Percentiles rank a stretch among this genome's conserved stretches.
Conservation (phyloP, 495 filamentous ascomycete species). For the Talaromyces wortmannii region DNA sequence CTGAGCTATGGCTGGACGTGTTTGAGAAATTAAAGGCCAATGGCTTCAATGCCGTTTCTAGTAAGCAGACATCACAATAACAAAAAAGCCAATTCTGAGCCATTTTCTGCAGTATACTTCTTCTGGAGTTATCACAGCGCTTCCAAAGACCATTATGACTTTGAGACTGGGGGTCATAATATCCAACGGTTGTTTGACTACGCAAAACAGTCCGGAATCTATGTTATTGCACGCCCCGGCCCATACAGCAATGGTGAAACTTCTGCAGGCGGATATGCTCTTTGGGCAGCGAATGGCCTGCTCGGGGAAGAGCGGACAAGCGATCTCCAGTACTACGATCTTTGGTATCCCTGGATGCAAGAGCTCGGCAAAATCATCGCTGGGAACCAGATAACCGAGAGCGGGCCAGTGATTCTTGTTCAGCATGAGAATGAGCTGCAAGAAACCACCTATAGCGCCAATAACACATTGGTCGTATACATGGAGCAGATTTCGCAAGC, state of each 20-base stretch:
- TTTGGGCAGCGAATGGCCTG: slow-evolving; percentile 46
- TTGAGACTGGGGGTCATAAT: slow-evolving; percentile 46
- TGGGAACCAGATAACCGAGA: slow-evolving; percentile 42
- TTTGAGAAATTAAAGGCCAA: slow-evolving; percentile 55
- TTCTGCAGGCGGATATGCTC: slow-evolving; percentile 40
- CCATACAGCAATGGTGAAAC: slow-evolving; percentile 53
- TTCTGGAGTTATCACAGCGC: slow-evolving; percentile 51
- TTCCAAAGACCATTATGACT: slow-evolving; percentile 44
- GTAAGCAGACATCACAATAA: neutral
- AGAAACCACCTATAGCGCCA: slow-evolving; percentile 26
- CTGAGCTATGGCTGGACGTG: slow-evolving; percentile 54
- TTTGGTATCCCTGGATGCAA: slow-evolving; percentile 37
- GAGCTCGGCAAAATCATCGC: slow-evolving; percentile 41
- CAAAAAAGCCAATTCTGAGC: slow-evolving; percentile 18
- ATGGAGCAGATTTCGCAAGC: slow-evolving; percentile 45
- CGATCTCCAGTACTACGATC: slow-evolving; percentile 31
- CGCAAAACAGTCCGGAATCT: slow-evolving; percentile 50
- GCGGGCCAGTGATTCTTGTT: slow-evolving; percentile 44
- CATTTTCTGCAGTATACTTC: slow-evolving; percentile 40
- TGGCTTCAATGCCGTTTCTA: slow-evolving; percentile 46
- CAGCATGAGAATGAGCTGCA: slow-evolving; percentile 50
- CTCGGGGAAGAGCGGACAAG: slow-evolving; percentile 35
- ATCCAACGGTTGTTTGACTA: slow-evolving; percentile 47
- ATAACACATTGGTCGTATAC: slow-evolving; percentile 37
- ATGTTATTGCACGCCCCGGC: slow-evolving; percentile 50